Conservation (phyloP, 371 early-diverging fungal genomes). For the Haplosporangium sp. region DNA sequence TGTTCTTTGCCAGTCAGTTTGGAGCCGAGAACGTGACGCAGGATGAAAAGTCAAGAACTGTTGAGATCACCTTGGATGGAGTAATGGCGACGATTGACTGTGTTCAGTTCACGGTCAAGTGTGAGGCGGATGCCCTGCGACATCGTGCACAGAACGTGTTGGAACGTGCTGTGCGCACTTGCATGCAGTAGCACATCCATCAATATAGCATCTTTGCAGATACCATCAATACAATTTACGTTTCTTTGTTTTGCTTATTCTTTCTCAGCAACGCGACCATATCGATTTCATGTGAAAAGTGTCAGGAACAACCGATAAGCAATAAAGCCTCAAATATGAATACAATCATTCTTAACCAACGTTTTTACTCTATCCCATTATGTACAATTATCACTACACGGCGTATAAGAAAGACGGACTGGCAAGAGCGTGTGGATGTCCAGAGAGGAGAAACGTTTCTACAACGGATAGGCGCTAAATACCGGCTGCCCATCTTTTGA, state of each 20-base stretch:
- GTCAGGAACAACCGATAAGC: too few species aligned
- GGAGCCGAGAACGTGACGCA: constrained; percentile 45
- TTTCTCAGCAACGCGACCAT: neutral
- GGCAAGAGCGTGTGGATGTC: too few species aligned
- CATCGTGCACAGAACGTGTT: constrained; percentile 52
- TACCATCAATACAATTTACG: constrained; percentile 65
- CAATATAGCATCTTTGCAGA: too few species aligned
- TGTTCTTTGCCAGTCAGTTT: constrained; percentile 53
- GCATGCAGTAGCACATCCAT: constrained; percentile 22
- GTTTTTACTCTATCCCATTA: too few species aligned
- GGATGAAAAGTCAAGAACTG: constrained; percentile 58
- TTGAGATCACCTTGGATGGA: constrained; percentile 60
- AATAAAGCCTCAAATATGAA: too few species aligned
- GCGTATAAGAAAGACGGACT: too few species aligned
- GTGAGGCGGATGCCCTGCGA: constrained; percentile 48
- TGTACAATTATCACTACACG: too few species aligned
- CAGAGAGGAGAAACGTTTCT: too few species aligned
- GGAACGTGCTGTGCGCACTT: constrained; percentile 52
- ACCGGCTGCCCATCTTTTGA: constrained; percentile 11
- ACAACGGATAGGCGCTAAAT: too few species aligned
- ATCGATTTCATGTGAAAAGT: neutral
- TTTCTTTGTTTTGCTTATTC: neutral
- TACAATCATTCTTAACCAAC: too few species aligned
- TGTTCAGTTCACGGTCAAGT: constrained; percentile 51
- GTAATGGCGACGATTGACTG: constrained; percentile 60